Evolutionary conservation across 2,329 filamentous ascomycete genomes (phyloP).

Genomic region (Trichophyton benhamiae): DNA sequence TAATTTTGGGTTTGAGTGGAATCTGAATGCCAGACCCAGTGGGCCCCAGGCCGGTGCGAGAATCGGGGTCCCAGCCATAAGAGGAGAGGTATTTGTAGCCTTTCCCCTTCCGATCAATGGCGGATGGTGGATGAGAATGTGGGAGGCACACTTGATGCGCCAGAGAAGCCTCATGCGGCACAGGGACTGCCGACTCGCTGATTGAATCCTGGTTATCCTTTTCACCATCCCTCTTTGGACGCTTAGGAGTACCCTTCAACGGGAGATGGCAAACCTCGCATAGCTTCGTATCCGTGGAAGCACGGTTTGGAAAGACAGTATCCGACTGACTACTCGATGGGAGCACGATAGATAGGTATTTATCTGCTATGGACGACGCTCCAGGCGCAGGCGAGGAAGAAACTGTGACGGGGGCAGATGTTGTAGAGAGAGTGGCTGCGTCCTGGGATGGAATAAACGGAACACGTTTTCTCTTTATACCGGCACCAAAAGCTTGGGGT

Average conservation of each 20-base stretch:
- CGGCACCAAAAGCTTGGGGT: constrained; percentile 49
- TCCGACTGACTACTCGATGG: constrained; percentile 12
- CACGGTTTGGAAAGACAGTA: not conserved
- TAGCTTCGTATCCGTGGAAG: constrained; percentile 15
- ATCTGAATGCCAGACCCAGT: constrained; percentile 58
- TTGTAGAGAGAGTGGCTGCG: constrained; percentile 18
- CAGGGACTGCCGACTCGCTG: not conserved
- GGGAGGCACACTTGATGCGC: constrained; percentile 45
- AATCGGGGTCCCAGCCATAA: constrained; percentile 50
- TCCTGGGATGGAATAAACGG: constrained; percentile 45
- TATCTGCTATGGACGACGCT: constrained; percentile 25
- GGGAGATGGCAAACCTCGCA: constrained; percentile 54
- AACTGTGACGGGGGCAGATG: constrained; percentile 20
- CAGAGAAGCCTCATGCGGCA: constrained; percentile 39
- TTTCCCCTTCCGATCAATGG: constrained; percentile 44
- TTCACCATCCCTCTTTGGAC: not conserved
- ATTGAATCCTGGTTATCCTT: not conserved
- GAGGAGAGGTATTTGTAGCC: constrained; percentile 45
- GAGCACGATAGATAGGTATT: constrained; percentile 38
- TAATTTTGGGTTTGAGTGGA: constrained; percentile 60
- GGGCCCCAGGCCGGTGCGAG: constrained; percentile 57
- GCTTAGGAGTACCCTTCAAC: constrained; percentile 18
- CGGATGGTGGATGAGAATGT: constrained; percentile 47
- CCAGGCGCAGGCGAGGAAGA: constrained; percentile 15
- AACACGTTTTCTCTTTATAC: constrained; percentile 50